Conservation (phyloP, 2,329 filamentous ascomycete genomes). For the Endoconidiophora laricicola region DNA sequence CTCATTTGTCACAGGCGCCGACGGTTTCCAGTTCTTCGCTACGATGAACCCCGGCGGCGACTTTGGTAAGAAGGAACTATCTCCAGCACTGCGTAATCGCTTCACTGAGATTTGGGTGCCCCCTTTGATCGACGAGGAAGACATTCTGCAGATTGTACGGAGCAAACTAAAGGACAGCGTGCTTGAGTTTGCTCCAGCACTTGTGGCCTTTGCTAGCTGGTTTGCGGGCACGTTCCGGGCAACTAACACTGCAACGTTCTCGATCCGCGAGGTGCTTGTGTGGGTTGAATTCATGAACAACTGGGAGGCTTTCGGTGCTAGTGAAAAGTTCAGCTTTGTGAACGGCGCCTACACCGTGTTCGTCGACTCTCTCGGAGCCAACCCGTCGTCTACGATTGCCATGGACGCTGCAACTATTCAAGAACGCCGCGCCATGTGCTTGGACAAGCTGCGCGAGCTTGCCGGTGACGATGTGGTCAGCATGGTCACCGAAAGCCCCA, state of each 20-base stretch:
- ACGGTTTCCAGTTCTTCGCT: conserved; percentile 87
- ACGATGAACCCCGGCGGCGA: conserved; percentile 99
- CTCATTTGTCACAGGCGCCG: conserved; percentile 56
- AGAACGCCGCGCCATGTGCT: conserved; percentile 54
- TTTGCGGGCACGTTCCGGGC: conserved; percentile 65
- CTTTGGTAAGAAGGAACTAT: conserved; percentile 94
- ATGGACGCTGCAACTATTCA: conserved; percentile 53
- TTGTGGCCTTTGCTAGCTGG: conserved; percentile 84
- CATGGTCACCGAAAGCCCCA: conserved; percentile 48
- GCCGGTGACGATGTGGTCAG: conserved; percentile 43
- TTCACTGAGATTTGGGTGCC: conserved; percentile 99
- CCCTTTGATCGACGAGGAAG: conserved; percentile 64
- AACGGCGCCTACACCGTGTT: conserved; percentile 93
- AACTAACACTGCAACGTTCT: conserved; percentile 33
- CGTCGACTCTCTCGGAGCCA: conserved; percentile 86
- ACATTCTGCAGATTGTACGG: conserved; percentile 72
- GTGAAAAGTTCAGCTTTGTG: conserved; percentile 34
- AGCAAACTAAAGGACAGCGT: conserved; percentile 49
- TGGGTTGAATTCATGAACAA: conserved; percentile 90
- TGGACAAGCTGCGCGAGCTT: conserved; percentile 54
- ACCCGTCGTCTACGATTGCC: conserved; percentile 74
- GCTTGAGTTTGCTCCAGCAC: conserved; percentile 42
- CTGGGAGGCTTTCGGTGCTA: conserved; percentile 23
- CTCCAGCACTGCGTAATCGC: conserved; percentile 82
- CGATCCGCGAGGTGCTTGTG: conserved; percentile 77